A percentile compares a stretch with the other conserved stretches of the same genome.
phyloP scores from a whole-genome alignment of 2,329 filamentous ascomycete species.

The Sordariomycetes sp. region DNA sequence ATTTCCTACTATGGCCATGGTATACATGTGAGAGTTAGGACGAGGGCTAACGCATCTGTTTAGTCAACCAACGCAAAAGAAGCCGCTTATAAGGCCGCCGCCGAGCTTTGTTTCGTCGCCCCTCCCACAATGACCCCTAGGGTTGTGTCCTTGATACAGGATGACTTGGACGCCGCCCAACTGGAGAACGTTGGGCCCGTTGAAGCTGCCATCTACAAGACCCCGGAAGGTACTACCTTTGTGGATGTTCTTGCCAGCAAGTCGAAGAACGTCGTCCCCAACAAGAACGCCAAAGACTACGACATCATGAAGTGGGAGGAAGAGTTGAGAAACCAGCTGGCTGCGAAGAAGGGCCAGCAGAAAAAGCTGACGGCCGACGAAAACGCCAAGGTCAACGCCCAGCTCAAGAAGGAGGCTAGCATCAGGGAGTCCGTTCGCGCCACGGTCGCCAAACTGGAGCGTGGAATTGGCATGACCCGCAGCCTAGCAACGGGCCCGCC shows the following conservation, averaged over 20 bases:
- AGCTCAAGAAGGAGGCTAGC: conserved; percentile 72
- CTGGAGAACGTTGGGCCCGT: conserved; percentile 65
- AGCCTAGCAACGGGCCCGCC: conserved; percentile 76
- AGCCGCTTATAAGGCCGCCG: conserved; percentile 74
- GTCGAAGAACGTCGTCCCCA: conserved; percentile 50
- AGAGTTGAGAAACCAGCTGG: conserved; percentile 73
- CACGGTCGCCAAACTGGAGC: conserved; percentile 57
- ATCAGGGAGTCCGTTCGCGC: conserved; percentile 62
- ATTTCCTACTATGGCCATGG: background rate
- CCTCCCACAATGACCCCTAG: conserved; percentile 68
- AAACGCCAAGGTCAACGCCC: conserved; percentile 77
- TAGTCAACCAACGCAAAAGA: conserved; percentile 32
- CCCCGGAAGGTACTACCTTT: conserved; percentile 76
- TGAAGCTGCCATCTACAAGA: conserved; percentile 86
- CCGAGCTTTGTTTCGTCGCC: conserved; percentile 86
- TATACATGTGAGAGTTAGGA: background rate
- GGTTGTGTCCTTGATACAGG: conserved; percentile 59
- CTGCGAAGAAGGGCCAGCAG: conserved; percentile 82
- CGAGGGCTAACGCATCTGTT: conserved; percentile 7
- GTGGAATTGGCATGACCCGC: conserved; percentile 76
- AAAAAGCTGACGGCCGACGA: conserved; percentile 89
- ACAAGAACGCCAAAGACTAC: conserved; percentile 91
- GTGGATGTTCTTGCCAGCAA: conserved; percentile 87
- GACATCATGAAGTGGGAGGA: conserved; percentile 96
- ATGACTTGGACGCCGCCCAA: conserved; percentile 59